Evolutionary conservation across 2,329 filamentous ascomycete species (phyloP), one percentile per base, ranked within the genome.

Genomic region (Pseudopithomyces maydicus): DNA sequence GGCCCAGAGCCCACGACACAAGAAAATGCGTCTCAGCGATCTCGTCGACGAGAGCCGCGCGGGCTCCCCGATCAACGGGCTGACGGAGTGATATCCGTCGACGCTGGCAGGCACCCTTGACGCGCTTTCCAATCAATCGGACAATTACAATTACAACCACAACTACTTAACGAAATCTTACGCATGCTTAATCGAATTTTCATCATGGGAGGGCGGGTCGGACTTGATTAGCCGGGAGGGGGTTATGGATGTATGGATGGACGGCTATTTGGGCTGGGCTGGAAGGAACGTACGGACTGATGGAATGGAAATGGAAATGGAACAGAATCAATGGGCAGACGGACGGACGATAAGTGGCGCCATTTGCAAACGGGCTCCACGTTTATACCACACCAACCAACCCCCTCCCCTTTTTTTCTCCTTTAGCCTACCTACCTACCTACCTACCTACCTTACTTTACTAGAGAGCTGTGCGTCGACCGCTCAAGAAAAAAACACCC

Each of bases 11-110:
- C 82, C 81, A 43, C 74, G 77, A 26, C 78, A 82, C 57, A 86
- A 86, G 76, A 82, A 81, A 70, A 83, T 84, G 74, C 80, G 82
- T 54, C 75, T 86, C 53, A 82, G 82, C 61, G 83, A 86, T 59
- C 77, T 82, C 55, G 79, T 83, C 48, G 80, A 82, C 49, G 79
- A 82, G 58, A 76, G 71, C 57, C 67, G 71, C 20, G 69, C 72
- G 6, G 70, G 73, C 33, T 70, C 73, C 32, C 74, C 74, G 12
- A 65, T 76, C 49, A 71, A 59, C 54, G 55, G 64, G 1, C 65
- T 73, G 67, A 66, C 63, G 26, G 72, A 71, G 56, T 74, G 64
- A 43, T 43, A 53, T 60, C 55, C 44, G 36, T 47, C 35, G 26
- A 20, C 15, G 22, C 38, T 43, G 33, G n/a, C n/a, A n/a, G n/a